Evolutionary conservation across 2,329 filamentous ascomycete genomes (phyloP), one percentile per base, ranked within the genome.

Genomic region (Apiospora aurea): DNA sequence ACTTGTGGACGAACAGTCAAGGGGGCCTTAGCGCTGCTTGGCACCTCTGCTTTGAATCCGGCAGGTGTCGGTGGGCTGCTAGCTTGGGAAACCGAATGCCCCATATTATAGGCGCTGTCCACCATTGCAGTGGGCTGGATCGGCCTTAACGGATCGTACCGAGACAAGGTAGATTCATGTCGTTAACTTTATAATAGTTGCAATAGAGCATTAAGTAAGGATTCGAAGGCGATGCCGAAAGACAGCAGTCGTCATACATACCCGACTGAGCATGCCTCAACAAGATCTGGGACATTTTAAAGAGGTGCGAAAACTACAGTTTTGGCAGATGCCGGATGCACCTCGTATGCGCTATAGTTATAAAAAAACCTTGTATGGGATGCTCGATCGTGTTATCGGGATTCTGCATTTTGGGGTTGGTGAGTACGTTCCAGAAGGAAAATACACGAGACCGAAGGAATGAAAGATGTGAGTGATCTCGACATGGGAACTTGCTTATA

Each of bases 71-170:
- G 53, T 16, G 1, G 18, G 1, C 53, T n/a, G 29, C 53, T 38
- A 38, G 29, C 53, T 38, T 61, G 8, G 8, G 18, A 61, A 61
- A 61, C 4, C 6, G 4, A n/a, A 16, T n/a, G 53, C 53, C 29
- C 29, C 18, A 61, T 61, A 38, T 61, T 61, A n/a, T 4, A 61
- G 53, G 8, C 29, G 29, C 29, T 38, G n/a, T n/a, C 2, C 29
- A 61, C 29, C 29, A 29, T 38, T 61, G 16, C 29, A 61, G 29
- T 61, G 3, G 49, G 53, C 29, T 38, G 53, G 29, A 38, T 61
- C 16, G 29, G 53, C 53, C 53, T 61, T 29, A 1, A 61, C 29
- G 29, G 53, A 61, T 57, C 51, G 51, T 57, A 57, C 53, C 53
- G 29, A 61, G 53, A n/a, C n/a, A n/a, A n/a, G n/a, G n/a, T n/a